Conservation (phyloP, 192 early-diverging fungal species). For the Podochytrium sp. region DNA sequence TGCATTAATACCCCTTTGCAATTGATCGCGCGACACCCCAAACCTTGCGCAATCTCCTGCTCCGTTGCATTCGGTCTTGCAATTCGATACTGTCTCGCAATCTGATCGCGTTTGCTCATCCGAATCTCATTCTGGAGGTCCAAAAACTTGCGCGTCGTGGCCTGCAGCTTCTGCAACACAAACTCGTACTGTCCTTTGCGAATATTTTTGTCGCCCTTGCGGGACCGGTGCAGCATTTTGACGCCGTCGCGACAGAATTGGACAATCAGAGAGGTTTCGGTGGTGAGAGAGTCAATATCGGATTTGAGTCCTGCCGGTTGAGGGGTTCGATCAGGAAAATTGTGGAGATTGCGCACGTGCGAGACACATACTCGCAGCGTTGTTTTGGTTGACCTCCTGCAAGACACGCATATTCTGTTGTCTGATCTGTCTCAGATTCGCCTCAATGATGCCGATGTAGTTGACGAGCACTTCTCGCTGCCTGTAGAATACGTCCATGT, state of each 20-base stretch:
- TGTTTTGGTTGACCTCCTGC: slow-evolving; percentile 21
- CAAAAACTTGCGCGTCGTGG: neutral
- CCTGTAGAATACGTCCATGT: slow-evolving; percentile 27
- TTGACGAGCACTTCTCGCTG: slow-evolving; percentile 18
- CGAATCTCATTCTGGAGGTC: slow-evolving; percentile 25
- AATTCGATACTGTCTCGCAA: slow-evolving; percentile 33
- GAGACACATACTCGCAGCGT: slow-evolving; percentile 3
- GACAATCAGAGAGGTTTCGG: slow-evolving; percentile 12
- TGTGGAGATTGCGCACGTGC: no score
- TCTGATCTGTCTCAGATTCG: slow-evolving; percentile 2
- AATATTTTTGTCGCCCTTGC: slow-evolving; percentile 26
- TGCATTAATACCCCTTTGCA: no score
- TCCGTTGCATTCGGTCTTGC: slow-evolving; percentile 30
- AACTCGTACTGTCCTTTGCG: slow-evolving; percentile 24
- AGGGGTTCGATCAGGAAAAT: no score
- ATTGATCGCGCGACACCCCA: no score
- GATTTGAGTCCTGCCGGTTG: no score
- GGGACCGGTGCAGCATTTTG: slow-evolving; percentile 13
- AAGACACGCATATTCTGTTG: slow-evolving; percentile 1
- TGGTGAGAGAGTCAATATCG: neutral
- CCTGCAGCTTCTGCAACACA: slow-evolving; percentile 18
- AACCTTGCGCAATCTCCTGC: slow-evolving; percentile 23
- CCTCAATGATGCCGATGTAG: slow-evolving; percentile 7
- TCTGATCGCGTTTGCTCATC: slow-evolving; percentile 17
- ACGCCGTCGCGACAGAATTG: slow-evolving; percentile 9